Evolutionary conservation across 148 eudicot species (phyloP), one percentile per base, ranked within the genome.

Genomic region (Linanthus parryae): DNA sequence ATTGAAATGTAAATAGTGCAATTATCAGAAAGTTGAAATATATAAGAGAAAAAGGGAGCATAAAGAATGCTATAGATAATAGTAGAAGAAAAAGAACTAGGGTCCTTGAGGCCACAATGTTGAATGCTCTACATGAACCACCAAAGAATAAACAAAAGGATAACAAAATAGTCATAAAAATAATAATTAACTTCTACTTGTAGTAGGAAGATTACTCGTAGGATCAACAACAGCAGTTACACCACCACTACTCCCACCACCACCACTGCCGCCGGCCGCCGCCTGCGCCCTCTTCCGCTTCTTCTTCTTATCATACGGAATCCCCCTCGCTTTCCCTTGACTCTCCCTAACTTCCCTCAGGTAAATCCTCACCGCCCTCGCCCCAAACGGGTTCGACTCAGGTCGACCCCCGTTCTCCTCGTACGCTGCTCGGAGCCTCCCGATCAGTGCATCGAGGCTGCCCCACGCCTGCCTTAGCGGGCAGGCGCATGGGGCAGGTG

Each of bases 271-370:
- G 2, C 39, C 38, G 3, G 17, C 51, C 0, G 45, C 47, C 56
- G 25, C 59, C 49, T 3, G 74, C 44, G 26, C 29, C 63, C 69
- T 85, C 68, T 73, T 79, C 79, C 0, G 76, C 70, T 82, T 85
- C 72, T 82, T 85, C 48, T 77, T 85, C 83, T 82, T 85, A 79
- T 85, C 82, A 48, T 71, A 85, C 16, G 83, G 85, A 44, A 85
- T 80, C 5, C 95, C 95, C 52, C 95, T 71, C 0, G 95, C 95
- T 69, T 80, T 74, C 45, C 89, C 79, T 65, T 85, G 95, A 48
- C 79, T 67, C 56, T 85, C 95, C 72, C 79, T 85, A 6, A 85
- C 89, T 49, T 85, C 89, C 29, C 95, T 58, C 12, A 85, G 47
- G 50, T 66, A 82, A 45, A 82, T 75, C 41, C 95, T 68, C 37